Base-by-base conservation (phyloP, 441 rosid genomes). In the Bocquillonia castaneifolia region DNA sequence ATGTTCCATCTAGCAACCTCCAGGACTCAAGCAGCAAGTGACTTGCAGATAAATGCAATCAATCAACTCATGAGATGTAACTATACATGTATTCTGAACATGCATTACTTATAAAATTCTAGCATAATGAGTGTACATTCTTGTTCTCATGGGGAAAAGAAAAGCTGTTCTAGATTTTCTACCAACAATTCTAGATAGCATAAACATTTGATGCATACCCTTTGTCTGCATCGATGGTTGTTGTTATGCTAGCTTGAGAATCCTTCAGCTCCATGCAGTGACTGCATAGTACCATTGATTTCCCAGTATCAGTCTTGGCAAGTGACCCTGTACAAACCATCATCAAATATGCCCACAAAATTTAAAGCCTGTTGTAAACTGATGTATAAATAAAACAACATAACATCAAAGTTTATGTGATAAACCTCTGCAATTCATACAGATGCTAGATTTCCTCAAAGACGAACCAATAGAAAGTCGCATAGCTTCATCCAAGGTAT, bases 361-460 rank as follows among this genome's bases (percentile, higher is more conserved):
- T 45, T 32, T n/a, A 64, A 26, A 0, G 17, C 29, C n/a, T n/a
- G n/a, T n/a, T n/a, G n/a, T n/a, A n/a, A 54, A 57, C 48, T 55
- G 25, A 70, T 1, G 32, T 48, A 39, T 15, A 42, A 17, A 44
- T 23, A 45, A 63, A 39, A 60, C 3, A 5, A 6, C 9, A n/a
- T 2, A 31, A 31, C 10, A 57, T 32, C 18, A 58, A 80, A 67
- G 34, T 51, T 59, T 39, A 70, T 42, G 25, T 40, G 63, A 59
- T 74, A 42, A 78, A 93, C 97, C 97, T 91, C 85, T 86, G 88
- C 98, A 93, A 70, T 69, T 86, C 71, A 93, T 71, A 77, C 98
- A 93, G 72, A 86, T 62, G 54, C 57, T 66, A 63, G 94, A 79
- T 64, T 75, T 88, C 83, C 78, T 78, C 62, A 84, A 40, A 64